These are phyloP conservation scores for Claviceps purpurea DNA, from an alignment of 2,329 filamentous ascomycete genomes.

Conservation along the genomic window DNA sequence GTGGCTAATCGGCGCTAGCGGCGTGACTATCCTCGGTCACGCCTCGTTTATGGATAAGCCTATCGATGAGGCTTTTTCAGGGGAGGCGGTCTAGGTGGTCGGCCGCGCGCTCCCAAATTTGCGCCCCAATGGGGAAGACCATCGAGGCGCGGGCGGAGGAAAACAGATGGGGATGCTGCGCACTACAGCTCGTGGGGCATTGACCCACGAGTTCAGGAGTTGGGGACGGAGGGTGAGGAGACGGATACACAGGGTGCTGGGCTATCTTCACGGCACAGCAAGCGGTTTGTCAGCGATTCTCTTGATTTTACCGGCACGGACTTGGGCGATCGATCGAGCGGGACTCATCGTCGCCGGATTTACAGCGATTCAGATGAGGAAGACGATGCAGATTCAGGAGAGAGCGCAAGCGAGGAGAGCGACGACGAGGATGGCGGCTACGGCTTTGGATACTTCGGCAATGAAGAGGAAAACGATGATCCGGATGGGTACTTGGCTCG, in stretches of 20 bases:
- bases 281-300: constrained; percentile 44
- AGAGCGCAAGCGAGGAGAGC: constrained; percentile 15
- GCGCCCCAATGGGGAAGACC: constrained; percentile 99
- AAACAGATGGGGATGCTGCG: constrained; percentile 35
- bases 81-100: constrained; percentile 99
- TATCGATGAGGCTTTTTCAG: constrained; percentile 99
- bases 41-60: constrained; percentile 95
- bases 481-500: constrained; percentile 33
- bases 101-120: constrained; percentile 95
- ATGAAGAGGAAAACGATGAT: constrained; percentile 22
- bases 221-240: constrained; percentile 47
- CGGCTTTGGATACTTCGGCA: constrained; percentile 14
- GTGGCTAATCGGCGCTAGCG: constrained; percentile 92
- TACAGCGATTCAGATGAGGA: constrained; percentile 15
- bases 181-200: constrained; percentile 22
- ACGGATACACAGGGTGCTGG: constrained; percentile 42
- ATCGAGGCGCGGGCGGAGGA: constrained; percentile 73
- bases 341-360: constrained; percentile 25
- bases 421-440: constrained; percentile 15
- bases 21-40: constrained; percentile 88
- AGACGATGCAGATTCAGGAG: constrained; percentile 18
- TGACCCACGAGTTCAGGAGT: constrained; percentile 46
- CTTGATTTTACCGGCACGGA: constrained; percentile 49
- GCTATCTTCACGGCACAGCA: constrained; percentile 29
- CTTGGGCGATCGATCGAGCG: constrained; percentile 29